Conservation (phyloP, 768 basidiomycete genomes). For the Leccinum uliginosum region DNA sequence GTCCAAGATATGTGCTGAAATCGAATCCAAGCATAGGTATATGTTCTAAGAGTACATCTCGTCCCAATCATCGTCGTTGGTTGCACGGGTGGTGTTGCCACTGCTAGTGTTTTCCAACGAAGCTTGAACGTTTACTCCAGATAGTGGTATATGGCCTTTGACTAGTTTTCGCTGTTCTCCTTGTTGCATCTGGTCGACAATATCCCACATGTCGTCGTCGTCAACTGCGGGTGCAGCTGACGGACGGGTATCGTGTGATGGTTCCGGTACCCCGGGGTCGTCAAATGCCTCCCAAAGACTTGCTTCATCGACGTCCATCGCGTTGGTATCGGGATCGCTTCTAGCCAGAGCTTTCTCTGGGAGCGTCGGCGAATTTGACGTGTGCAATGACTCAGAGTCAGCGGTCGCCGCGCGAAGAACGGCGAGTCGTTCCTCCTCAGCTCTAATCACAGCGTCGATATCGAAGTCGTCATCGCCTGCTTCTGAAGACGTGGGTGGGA, state of each 20-base stretch:
- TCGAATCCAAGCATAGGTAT: neutral
- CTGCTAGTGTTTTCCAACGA: constrained; percentile 8
- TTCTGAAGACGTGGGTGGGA: constrained; percentile 39
- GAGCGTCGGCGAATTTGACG: constrained; percentile 1
- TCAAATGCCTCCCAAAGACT: constrained; percentile 33
- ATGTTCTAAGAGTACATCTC: constrained; percentile 53
- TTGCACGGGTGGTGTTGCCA: constrained; percentile 17
- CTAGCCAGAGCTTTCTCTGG: constrained; percentile 6
- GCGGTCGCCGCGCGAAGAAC: constrained; percentile 16
- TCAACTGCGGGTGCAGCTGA: constrained; percentile 27
- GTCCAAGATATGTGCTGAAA: neutral
- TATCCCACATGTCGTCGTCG: constrained; percentile 72
- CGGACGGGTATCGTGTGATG: constrained; percentile 1
- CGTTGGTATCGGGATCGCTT: constrained; percentile 4
- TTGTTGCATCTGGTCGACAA: constrained; percentile 53
- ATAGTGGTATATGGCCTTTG: constrained; percentile 20
- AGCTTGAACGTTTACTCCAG: constrained; percentile 19
- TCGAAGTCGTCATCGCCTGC: constrained; percentile 46
- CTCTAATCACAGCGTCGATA: constrained; percentile 46
- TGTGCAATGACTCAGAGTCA: neutral
- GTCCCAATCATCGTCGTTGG: constrained; percentile 55
- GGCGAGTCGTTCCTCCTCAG: constrained; percentile 37
- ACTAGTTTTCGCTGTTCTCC: constrained; percentile 5
- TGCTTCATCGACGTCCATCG: constrained; percentile 37
- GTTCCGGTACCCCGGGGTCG: constrained; percentile 3